Base-by-base conservation (phyloP, 805 yeast species). In the Ascoidea tarda region DNA sequence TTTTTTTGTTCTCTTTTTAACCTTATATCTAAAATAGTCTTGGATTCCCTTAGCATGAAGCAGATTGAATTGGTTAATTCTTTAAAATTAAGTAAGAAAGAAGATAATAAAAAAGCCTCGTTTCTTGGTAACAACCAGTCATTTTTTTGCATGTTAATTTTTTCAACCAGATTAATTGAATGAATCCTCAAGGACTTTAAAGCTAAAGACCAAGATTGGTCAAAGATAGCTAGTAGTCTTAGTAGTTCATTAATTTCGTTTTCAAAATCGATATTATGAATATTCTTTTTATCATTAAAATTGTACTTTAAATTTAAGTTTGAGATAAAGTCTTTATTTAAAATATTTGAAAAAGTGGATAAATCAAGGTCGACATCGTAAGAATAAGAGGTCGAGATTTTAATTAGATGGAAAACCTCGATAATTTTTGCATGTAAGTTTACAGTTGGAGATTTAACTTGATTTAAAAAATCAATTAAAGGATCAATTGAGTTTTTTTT, bases 31-130 rank as follows among this genome's bases (percentile, higher is more conserved):
- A 66, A 58, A 5, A 75, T 59, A 5, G 52, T 55, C 6, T 67
- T 59, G 0, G 66, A 54, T 42, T 65, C 66, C 8, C 62, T 64
- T 55, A 72, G 59, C 33, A 74, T 55, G 6, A 59, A 56, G 5
- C 67, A 59, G 4, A 69, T 60, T 0, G 64, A 54, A 47, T 65
- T 62, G 0, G 73, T 63, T 31, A 66, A 61, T 54, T 73, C 73
- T 55, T 74, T 69, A 48, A 73, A 63, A 57, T 76, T 76, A 63
- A 76, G 67, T 31, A 76, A 53, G 58, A 76, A 76, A 0, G 79
- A 74, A 1, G 80, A 74, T 4, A 76, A 52, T 14, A 76, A 57
- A 55, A 76, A 76, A 65, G 73, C 68, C 57, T 76, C 77, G 54
- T 75, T 79, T 51, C 73, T 67, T 8, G 79, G 78, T 45, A 70